Conservation (phyloP, 148 eudicot genomes). For the Fagopyrum homotropicum region DNA sequence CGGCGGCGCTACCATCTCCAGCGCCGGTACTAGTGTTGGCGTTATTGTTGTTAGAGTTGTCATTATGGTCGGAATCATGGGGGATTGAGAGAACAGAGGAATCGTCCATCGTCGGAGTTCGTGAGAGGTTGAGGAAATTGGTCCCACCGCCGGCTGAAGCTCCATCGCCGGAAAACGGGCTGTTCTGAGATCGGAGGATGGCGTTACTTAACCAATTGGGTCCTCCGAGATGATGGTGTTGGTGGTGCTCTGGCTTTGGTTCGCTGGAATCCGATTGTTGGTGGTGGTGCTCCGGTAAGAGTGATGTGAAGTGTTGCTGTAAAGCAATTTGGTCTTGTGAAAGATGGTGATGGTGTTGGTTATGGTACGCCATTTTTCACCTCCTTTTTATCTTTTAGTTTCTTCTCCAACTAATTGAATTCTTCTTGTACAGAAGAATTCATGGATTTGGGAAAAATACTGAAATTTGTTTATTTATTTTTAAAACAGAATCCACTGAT, state of each 20-base stretch:
- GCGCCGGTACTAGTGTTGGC: constrained; percentile 13
- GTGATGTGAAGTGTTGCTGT: constrained; percentile 8
- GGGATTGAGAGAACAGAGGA: constrained; percentile 16
- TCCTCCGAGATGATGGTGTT: constrained; percentile 10
- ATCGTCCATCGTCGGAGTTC: constrained; percentile 13
- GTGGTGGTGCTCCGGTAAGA: constrained; percentile 4
- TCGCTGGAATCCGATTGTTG: not conserved
- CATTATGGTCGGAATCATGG: constrained; percentile 7
- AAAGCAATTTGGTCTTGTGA: constrained; percentile 15
- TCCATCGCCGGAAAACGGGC: not conserved
- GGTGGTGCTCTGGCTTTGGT: constrained; percentile 12
- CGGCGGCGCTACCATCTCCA: constrained; percentile 14
- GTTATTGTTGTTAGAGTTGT: constrained; percentile 11
- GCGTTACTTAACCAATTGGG: constrained; percentile 19
- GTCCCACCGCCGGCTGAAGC: constrained; percentile 1
- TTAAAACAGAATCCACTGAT: not conserved
- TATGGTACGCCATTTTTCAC: constrained; percentile 9
- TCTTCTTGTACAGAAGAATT: not conserved
- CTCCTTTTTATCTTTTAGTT: not conserved
- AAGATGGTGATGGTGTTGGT: constrained; percentile 16
- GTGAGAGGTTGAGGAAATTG: constrained; percentile 18
- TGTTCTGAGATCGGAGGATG: constrained; percentile 12
- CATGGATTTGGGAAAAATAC: not conserved
- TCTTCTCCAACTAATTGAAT: not conserved
- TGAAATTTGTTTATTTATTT: not conserved